These are phyloP conservation scores for Ogataea neopini DNA, from an alignment of 805 yeast species.

Conservation along the genomic window DNA sequence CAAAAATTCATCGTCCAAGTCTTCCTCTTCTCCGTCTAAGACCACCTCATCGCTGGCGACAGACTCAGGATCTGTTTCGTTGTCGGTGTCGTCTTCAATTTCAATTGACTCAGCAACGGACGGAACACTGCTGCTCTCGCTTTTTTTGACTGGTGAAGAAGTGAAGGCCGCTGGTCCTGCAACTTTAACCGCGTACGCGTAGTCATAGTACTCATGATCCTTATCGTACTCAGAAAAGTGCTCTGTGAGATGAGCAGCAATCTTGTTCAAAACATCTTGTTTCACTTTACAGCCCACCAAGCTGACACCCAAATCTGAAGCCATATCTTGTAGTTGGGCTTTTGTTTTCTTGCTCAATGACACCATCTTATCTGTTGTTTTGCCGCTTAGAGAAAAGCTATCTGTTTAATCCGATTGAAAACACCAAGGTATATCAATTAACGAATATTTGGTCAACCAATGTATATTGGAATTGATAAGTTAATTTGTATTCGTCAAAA, in stretches of 20 bases:
- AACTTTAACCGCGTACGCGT: conserved; percentile 20
- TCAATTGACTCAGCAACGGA: background rate
- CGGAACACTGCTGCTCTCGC: background rate
- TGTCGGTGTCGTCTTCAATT: conserved; percentile 12
- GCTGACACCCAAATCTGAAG: conserved; percentile 30
- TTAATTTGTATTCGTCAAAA: background rate
- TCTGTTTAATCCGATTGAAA: background rate
- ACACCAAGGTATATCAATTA: background rate
- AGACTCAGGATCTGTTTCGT: background rate
- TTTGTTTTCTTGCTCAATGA: conserved; percentile 32
- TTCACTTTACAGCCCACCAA: conserved; percentile 28
- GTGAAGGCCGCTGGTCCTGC: background rate
- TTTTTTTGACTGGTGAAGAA: conserved; percentile 3
- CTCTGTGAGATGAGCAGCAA: conserved; percentile 24
- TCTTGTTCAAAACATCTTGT: conserved; percentile 29
- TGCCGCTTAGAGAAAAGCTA: background rate
- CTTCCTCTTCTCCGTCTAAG: conserved; percentile 20
- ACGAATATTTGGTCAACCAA: background rate
- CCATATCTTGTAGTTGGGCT: conserved; percentile 34
- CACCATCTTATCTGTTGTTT: conserved; percentile 18
- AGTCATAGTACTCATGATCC: conserved; percentile 30
- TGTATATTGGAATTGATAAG: background rate
- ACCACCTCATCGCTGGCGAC: conserved; percentile 12
- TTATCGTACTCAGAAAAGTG: conserved; percentile 25
- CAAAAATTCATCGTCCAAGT: conserved; percentile 31